Evolutionary conservation across 140 eudicot species (phyloP), one percentile per base, ranked within the genome.

Genomic region (Ambrosia hybrid): DNA sequence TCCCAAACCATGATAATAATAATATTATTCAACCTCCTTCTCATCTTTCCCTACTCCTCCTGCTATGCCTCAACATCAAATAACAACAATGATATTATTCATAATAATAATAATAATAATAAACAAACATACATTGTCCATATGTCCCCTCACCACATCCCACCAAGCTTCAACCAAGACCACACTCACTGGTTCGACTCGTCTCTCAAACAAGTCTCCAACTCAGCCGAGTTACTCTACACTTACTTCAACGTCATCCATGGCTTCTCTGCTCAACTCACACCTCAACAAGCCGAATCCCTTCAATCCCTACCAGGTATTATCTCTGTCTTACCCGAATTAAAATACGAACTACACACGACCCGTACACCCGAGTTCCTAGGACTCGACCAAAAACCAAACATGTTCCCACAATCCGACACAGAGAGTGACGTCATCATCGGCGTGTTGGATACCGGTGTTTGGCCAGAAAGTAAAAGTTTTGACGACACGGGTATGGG

Each of bases 401-500:
- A 83, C 12, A 38, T 80, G 69, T 87, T 89, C 80, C 90, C 89
- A 0, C 79, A 80, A 67, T 80, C 91, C 0, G 71, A 39, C 30
- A 45, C 78, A 4, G 89, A 72, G 1, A 73, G 89, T 38, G 93
- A 92, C 3, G 96, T 89, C 21, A 30, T 92, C 0, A 77, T 92
- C 2, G 98, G 98, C 0, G 85, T 92, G 14, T 68, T 92, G 59
- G 98, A 92, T 72, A 89, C 98, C n/a, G 98, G 98, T 0, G 92
- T 87, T 0, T 92, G 98, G 98, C 98, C 98, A 7, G 98, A 92
- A 76, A 89, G 93, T 68, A 88, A 77, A 80, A 92, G 98, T 76
- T 92, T 72, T 45, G 91, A 84, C 21, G 98, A 92, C 36, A 75
- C 89, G 4, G 98, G 96, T 9, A 74, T 89, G 75, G 95, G 96